Conservation (phyloP, 1,284 basidiomycete genomes). For the Trichosporon ovoides region DNA sequence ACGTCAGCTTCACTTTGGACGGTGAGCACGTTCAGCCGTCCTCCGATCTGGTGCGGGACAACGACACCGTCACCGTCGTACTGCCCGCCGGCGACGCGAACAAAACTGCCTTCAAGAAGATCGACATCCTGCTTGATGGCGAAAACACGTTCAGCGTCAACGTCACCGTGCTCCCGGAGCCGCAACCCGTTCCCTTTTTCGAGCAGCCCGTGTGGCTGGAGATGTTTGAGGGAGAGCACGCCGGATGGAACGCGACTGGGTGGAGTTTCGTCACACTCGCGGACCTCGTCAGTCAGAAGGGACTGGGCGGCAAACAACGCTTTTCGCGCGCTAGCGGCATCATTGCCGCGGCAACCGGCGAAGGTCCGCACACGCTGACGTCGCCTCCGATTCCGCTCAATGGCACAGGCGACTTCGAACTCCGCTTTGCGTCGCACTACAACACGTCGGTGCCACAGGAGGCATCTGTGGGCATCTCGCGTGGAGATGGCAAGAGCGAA, state of each 20-base stretch:
- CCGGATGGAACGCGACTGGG: not conserved
- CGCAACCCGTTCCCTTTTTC: not conserved
- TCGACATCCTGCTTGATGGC: not conserved
- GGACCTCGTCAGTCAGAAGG: not conserved
- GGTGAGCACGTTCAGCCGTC: not conserved
- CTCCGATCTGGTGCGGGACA: not conserved
- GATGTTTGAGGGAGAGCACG: constrained; percentile 1
- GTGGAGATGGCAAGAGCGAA: not conserved
- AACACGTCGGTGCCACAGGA: not conserved
- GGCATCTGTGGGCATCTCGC: not conserved
- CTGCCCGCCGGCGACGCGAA: not conserved
- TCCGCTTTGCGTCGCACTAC: constrained; percentile 11
- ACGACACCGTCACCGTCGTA: not conserved
- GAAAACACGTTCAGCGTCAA: not conserved
- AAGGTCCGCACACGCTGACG: not conserved
- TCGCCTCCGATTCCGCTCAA: not conserved
- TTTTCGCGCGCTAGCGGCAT: constrained; percentile 5
- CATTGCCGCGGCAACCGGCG: not conserved
- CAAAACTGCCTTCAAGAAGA: not conserved
- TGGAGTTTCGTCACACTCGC: constrained; percentile 3
- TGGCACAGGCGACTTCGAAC: not conserved
- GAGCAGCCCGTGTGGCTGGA: constrained; percentile 7
- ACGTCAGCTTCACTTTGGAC: not conserved
- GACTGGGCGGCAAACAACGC: not conserved
- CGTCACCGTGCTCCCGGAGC: constrained; percentile 1